phyloP scores from a whole-genome alignment of 192 early-diverging fungal species.

The Coemansia sp. region DNA sequence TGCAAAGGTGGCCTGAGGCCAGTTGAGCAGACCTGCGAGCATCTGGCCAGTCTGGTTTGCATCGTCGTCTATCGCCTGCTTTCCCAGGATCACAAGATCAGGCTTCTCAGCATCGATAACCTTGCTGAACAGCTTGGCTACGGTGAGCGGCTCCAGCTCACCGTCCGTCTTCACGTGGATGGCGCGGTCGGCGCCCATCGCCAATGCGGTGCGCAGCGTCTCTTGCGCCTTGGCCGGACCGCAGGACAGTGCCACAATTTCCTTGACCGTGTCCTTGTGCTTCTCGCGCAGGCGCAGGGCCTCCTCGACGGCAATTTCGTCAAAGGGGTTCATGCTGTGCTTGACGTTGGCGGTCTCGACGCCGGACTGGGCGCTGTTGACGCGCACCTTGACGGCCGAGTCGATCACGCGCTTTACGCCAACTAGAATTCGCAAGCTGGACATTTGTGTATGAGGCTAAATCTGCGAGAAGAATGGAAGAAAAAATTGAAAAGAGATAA shows the following conservation, averaged over 20 bases:
- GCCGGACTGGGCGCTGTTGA: slow-evolving; percentile 76
- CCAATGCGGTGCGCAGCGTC: slow-evolving; percentile 90
- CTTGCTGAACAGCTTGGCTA: slow-evolving; percentile 92
- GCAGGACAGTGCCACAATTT: slow-evolving; percentile 85
- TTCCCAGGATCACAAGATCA: slow-evolving; percentile 91
- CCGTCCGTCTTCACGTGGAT: slow-evolving; percentile 86
- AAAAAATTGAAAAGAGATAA: background rate
- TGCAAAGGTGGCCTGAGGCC: slow-evolving; percentile 97
- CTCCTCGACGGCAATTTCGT: slow-evolving; percentile 98
- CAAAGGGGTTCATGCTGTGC: slow-evolving; percentile 99
- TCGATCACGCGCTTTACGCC: slow-evolving; percentile 96
- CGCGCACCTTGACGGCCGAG: slow-evolving; percentile 97
- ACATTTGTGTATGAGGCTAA: slow-evolving; percentile 11
- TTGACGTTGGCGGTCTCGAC: slow-evolving; percentile 92
- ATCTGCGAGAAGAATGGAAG: background rate
- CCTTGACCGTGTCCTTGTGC: slow-evolving; percentile 56
- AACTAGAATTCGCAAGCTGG: slow-evolving; percentile 75
- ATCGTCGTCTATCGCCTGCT: slow-evolving; percentile 99
- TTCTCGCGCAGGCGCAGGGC: slow-evolving; percentile 91
- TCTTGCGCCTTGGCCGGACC: slow-evolving; percentile 88
- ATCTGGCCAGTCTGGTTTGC: slow-evolving; percentile 97
- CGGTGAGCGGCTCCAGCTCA: slow-evolving; percentile 76
- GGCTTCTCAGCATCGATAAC: slow-evolving; percentile 87
- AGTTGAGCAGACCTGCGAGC: slow-evolving; percentile 90
- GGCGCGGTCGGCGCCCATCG: slow-evolving; percentile 96